A percentile compares a stretch with the other conserved stretches of the same genome.
These are phyloP conservation scores for Fusarium nematophilum DNA, from an alignment of 2,329 filamentous ascomycete species.

Conservation along the genomic window DNA sequence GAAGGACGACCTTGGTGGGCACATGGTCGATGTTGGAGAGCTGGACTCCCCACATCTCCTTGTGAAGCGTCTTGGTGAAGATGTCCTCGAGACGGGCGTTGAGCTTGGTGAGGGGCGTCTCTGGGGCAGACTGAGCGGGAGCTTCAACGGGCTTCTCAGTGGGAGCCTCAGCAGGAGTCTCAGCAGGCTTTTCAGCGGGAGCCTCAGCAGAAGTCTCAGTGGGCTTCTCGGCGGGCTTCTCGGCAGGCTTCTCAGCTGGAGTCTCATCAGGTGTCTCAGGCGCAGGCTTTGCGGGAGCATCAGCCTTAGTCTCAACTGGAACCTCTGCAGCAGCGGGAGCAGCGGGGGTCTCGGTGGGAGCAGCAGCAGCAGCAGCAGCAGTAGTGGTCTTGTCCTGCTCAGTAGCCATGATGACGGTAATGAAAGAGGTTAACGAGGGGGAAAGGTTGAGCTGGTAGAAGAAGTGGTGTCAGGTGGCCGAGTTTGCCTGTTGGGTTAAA, in stretches of 20 bases:
- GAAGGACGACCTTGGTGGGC: slow-evolving; percentile 84
- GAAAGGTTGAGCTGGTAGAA: background rate
- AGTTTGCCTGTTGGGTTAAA: background rate
- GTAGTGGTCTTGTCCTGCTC: slow-evolving; percentile 42
- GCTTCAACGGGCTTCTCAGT: slow-evolving; percentile 24
- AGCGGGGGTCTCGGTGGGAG: slow-evolving; percentile 8
- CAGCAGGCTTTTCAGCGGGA: slow-evolving; percentile 28
- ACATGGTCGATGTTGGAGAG: slow-evolving; percentile 70
- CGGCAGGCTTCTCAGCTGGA: slow-evolving; percentile 4
- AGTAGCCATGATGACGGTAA: slow-evolving; percentile 43
- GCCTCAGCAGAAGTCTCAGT: slow-evolving; percentile 6
- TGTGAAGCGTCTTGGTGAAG: slow-evolving; percentile 67
- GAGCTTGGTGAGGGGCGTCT: slow-evolving; percentile 64
- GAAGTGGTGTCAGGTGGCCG: background rate
- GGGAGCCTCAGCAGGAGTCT: slow-evolving; percentile 9
- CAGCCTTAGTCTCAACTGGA: slow-evolving; percentile 19
- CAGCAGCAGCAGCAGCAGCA: slow-evolving; percentile 22
- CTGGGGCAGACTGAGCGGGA: slow-evolving; percentile 13
- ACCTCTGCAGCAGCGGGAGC: slow-evolving; percentile 17
- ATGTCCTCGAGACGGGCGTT: slow-evolving; percentile 69
- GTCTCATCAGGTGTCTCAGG: slow-evolving; percentile 17
- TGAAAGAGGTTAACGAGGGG: slow-evolving; percentile 4
- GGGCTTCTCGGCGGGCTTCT: background rate
- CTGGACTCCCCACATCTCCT: slow-evolving; percentile 88
- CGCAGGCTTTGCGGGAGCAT: slow-evolving; percentile 14